These are phyloP conservation scores for Proteromonas lacertae DNA, from an alignment of 352 stramenopile genomes.

Conservation along the genomic window DNA sequence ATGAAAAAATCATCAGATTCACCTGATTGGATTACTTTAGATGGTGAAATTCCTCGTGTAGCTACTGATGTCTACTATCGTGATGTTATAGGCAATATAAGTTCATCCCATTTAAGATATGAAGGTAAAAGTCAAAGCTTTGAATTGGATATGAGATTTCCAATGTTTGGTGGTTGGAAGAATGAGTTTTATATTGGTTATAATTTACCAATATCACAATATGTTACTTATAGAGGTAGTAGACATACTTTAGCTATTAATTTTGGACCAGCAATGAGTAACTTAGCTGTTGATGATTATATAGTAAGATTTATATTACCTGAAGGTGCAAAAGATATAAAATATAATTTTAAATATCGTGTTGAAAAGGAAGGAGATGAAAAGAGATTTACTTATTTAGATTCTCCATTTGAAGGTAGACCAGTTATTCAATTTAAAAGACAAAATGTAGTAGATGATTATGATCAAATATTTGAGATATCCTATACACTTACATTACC, in stretches of 20 bases:
- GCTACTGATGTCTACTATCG: conserved; percentile 48
- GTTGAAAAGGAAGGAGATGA: conserved; percentile 11
- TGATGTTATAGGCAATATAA: conserved; percentile 50
- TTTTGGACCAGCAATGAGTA: conserved; percentile 34
- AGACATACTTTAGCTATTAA: conserved; percentile 33
- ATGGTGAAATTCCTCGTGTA: conserved; percentile 23
- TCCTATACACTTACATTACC: conserved; percentile 32
- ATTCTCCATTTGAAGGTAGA: conserved; percentile 6
- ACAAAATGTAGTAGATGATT: conserved; percentile 31
- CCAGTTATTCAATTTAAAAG: conserved; percentile 34
- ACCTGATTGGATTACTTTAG: conserved; percentile 31
- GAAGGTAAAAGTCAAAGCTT: conserved; percentile 13
- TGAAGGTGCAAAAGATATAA: conserved; percentile 30
- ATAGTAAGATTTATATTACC: conserved; percentile 43
- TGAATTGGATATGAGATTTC: conserved; percentile 37
- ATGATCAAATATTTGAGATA: conserved; percentile 38
- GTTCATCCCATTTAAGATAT: conserved; percentile 28
- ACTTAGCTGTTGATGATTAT: conserved; percentile 31
- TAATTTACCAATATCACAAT: conserved; percentile 32
- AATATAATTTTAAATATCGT: conserved; percentile 27
- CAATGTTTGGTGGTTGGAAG: conserved; percentile 45
- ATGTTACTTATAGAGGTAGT: too few species aligned
- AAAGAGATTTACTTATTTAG: conserved; percentile 1
- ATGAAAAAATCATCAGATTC: conserved; percentile 17
- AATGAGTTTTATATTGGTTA: conserved; percentile 46